Percentiles rank a stretch among this genome's conserved stretches.
Evolutionary conservation across 2,329 filamentous ascomycete genomes (phyloP).

Genomic region (Talaromyces sp.): DNA sequence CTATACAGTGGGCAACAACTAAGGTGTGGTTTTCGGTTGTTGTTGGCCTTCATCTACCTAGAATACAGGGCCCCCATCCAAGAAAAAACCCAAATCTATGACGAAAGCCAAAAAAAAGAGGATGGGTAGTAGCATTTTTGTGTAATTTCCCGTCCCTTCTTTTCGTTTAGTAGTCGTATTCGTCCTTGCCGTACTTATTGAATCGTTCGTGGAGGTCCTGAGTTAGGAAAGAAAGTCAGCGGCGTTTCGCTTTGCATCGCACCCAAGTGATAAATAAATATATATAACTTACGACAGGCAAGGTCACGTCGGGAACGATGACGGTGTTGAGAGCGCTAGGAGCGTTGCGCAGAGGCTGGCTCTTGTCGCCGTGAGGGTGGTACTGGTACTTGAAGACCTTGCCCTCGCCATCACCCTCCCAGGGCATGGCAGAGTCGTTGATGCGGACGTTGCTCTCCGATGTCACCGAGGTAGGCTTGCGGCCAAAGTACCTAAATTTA

Average conservation of each 20-base stretch:
- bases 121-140: not conserved
- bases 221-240: not conserved
- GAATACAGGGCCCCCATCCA: not conserved
- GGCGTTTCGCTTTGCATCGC: not conserved
- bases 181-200: constrained; percentile 99
- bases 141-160: not conserved
- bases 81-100: not conserved
- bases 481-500: constrained; percentile 54
- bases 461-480: constrained; percentile 76
- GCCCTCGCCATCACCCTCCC: constrained; percentile 66
- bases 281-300: constrained; percentile 66
- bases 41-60: not conserved
- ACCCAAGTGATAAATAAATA: constrained; percentile 18
- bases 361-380: constrained; percentile 78
- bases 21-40: not conserved
- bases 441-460: constrained; percentile 75
- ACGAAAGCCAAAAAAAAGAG: not conserved
- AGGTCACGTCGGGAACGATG: constrained; percentile 85
- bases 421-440: constrained; percentile 77
- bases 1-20: not conserved
- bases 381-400: constrained; percentile 70
- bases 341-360: constrained; percentile 72
- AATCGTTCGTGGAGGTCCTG: constrained; percentile 90
- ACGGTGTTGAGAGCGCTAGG: constrained; percentile 94
- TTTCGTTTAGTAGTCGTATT: constrained; percentile 47